Percentiles rank a stretch among this genome's conserved stretches.
These are phyloP conservation scores for Recurvomyces mirabilis DNA, from an alignment of 495 filamentous ascomycete species.

Conservation along the genomic window DNA sequence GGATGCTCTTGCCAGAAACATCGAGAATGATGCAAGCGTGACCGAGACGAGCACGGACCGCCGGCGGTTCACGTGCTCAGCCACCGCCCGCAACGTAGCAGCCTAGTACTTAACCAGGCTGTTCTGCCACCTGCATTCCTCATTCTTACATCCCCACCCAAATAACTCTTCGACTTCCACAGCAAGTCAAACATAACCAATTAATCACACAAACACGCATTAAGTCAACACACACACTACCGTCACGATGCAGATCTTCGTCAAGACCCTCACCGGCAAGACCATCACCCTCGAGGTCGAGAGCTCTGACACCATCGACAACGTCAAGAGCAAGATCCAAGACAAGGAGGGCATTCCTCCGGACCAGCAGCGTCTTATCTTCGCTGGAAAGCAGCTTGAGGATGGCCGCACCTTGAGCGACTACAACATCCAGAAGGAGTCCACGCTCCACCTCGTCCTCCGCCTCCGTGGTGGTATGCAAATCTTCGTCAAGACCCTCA, in stretches of 20 bases:
- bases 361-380: slow-evolving; percentile 97
- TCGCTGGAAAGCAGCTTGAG: slow-evolving; percentile 96
- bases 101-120: too few relatives aligned
- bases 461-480: slow-evolving; percentile 99
- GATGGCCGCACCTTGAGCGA: slow-evolving; percentile 93
- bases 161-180: too few relatives aligned
- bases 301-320: slow-evolving; percentile 96
- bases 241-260: slow-evolving; percentile 72
- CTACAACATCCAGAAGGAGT: slow-evolving; percentile 99
- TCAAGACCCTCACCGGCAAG: slow-evolving; percentile 74
- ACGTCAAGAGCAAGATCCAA: slow-evolving; percentile 97
- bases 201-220: too few relatives aligned
- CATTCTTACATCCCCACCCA: too few relatives aligned
- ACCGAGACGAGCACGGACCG: too few relatives aligned
- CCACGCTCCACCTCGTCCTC: slow-evolving; percentile 87
- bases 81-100: too few relatives aligned
- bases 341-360: slow-evolving; percentile 99
- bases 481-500: slow-evolving; percentile 64
- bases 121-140: too few relatives aligned
- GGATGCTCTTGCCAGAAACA: too few relatives aligned
- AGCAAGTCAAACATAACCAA: too few relatives aligned
- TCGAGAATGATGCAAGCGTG: too few relatives aligned
- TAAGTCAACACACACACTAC: slow-evolving; percentile 1
- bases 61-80: too few relatives aligned
- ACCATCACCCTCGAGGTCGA: slow-evolving; percentile 99